Evolutionary conservation across 352 stramenopile species (phyloP).

Genomic region (Phytophthora quininea): DNA sequence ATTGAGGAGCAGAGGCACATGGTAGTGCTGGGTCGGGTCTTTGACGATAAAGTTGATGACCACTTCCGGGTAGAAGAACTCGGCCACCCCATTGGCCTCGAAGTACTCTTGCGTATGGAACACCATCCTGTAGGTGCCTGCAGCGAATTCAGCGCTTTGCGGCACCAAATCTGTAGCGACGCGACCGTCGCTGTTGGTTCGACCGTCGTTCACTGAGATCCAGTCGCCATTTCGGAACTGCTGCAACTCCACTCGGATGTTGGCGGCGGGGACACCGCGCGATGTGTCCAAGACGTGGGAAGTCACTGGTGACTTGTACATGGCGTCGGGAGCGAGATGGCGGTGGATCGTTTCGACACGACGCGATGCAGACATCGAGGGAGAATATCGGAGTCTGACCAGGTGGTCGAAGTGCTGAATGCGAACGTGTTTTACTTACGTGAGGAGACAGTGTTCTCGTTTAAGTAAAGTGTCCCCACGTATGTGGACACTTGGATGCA

Average conservation of each 20-base stretch:
- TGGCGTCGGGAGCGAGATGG: conserved; percentile 21
- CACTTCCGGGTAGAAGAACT: conserved; percentile 90
- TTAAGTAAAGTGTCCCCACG: neutral
- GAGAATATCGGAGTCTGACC: neutral
- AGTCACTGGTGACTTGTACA: conserved; percentile 80
- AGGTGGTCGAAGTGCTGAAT: neutral
- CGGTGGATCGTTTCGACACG: conserved; percentile 20
- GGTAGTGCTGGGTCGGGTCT: conserved; percentile 80
- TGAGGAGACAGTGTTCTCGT: neutral
- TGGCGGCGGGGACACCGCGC: conserved; percentile 64
- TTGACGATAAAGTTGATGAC: conserved; percentile 82
- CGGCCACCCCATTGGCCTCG: conserved; percentile 52
- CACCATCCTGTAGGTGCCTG: conserved; percentile 77
- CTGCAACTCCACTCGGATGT: conserved; percentile 78
- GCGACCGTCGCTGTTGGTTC: conserved; percentile 65
- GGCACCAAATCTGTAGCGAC: conserved; percentile 64
- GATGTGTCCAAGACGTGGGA: conserved; percentile 90
- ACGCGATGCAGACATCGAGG: conserved; percentile 19
- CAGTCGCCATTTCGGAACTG: conserved; percentile 37
- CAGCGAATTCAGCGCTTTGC: conserved; percentile 39
- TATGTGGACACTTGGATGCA: neutral
- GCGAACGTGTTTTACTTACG: conserved; percentile 1
- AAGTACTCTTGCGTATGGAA: conserved; percentile 89
- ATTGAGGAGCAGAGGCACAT: conserved; percentile 90
- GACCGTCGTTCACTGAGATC: conserved; percentile 41